A percentile compares a stretch with the other conserved stretches of the same genome.
Evolutionary conservation across 2,329 filamentous ascomycete genomes (phyloP).

Genomic region (Aureobasidium mangrovei): DNA sequence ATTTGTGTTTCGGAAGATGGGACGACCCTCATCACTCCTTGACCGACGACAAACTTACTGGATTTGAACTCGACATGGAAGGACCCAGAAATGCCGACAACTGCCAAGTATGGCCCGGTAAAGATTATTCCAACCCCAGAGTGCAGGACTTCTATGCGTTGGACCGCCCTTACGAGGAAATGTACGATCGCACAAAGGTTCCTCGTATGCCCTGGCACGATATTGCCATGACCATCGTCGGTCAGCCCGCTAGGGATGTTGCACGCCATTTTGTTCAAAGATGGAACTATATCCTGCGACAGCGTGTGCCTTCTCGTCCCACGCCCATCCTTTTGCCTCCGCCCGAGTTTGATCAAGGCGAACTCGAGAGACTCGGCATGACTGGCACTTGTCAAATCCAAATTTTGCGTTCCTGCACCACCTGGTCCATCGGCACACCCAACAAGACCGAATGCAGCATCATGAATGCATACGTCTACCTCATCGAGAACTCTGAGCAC

Average conservation of each 20-base stretch:
- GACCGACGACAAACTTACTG: slow-evolving; percentile 87
- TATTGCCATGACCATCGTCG: slow-evolving; percentile 94
- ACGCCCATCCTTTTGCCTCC: slow-evolving; percentile 89
- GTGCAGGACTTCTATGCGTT: slow-evolving; percentile 92
- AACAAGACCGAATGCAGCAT: slow-evolving; percentile 88
- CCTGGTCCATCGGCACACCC: slow-evolving; percentile 83
- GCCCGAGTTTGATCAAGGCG: slow-evolving; percentile 78
- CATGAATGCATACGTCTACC: slow-evolving; percentile 86
- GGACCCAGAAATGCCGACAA: slow-evolving; percentile 82
- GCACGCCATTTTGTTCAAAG: slow-evolving; percentile 94
- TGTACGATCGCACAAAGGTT: slow-evolving; percentile 86
- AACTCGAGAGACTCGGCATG: slow-evolving; percentile 78
- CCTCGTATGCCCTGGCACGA: slow-evolving; percentile 99
- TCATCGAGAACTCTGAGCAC: slow-evolving; percentile 91
- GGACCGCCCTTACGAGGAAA: slow-evolving; percentile 93
- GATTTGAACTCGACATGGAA: slow-evolving; percentile 69
- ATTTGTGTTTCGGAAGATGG: slow-evolving; percentile 95
- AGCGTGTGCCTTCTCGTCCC: slow-evolving; percentile 84
- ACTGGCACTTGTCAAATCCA: slow-evolving; percentile 95
- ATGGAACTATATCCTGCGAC: slow-evolving; percentile 94
- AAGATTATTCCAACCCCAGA: slow-evolving; percentile 95
- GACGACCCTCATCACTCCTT: slow-evolving; percentile 89
- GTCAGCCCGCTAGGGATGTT: slow-evolving; percentile 86
- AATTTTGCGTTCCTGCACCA: slow-evolving; percentile 79
- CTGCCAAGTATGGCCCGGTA: slow-evolving; percentile 92